These are phyloP conservation scores for Lichenothelia convexa DNA, from an alignment of 495 filamentous ascomycete species.

Conservation along the genomic window DNA sequence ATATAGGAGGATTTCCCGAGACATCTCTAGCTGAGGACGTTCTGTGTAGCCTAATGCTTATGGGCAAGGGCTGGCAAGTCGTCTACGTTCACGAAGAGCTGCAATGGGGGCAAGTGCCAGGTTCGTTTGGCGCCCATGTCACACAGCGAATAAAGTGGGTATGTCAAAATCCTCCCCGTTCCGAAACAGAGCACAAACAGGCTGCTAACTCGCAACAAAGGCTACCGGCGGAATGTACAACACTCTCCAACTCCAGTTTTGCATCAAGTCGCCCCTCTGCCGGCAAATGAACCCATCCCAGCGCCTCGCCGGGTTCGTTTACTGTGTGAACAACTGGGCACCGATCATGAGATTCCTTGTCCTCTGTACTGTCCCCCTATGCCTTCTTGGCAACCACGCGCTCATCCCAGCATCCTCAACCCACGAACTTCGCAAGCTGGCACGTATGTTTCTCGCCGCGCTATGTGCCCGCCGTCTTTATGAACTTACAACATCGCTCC, in stretches of 20 bases:
- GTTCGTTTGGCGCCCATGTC: constrained; percentile 27
- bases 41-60: constrained; percentile 27
- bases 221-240: constrained; percentile 26
- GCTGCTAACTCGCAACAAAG: too few species aligned
- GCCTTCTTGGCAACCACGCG: constrained; percentile 26
- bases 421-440: constrained; percentile 29
- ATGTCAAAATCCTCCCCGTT: too few species aligned
- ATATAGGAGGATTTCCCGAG: constrained; percentile 32
- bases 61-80: constrained; percentile 32
- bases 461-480: constrained; percentile 25
- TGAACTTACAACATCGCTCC: constrained; percentile 26
- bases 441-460: constrained; percentile 27
- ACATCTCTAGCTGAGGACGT: constrained; percentile 35
- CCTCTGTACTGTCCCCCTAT: constrained; percentile 28
- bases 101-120: constrained; percentile 34
- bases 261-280: constrained; percentile 23
- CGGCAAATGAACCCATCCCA: constrained; percentile 15
- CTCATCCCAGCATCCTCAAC: constrained; percentile 27
- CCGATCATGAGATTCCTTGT: constrained; percentile 25
- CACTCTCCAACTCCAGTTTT: constrained; percentile 28
- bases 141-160: constrained; percentile 36
- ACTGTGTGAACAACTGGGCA: constrained; percentile 25
- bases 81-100: constrained; percentile 31
- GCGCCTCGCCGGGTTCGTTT: constrained; percentile 19
- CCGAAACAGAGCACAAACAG: too few species aligned